Evolutionary conservation across 73 alveolate species (phyloP), one percentile per base, ranked within the genome.

Genomic region (Symbiodinium natans): DNA sequence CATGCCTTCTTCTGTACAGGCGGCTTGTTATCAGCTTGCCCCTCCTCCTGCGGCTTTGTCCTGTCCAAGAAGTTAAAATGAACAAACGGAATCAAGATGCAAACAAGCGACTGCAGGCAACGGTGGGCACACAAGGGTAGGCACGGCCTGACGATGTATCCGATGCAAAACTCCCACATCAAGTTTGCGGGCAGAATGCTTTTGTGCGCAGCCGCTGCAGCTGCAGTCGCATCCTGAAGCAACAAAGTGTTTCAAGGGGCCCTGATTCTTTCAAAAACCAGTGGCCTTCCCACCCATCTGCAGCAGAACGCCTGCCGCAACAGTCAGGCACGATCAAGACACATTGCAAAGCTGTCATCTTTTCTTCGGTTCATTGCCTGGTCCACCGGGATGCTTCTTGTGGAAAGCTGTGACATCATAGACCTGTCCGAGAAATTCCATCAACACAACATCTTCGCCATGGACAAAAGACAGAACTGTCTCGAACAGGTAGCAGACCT

Each of bases 161-260:
- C 97, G 88, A 90, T 71, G 77, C 97, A 90, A 31, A 90, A 90
- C 97, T 90, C 97, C 97, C 97, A 90, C 97, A 90, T 90, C 59
- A 90, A 39, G 77, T 90, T 90, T 25, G 97, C 97, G 3, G 97
- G 97, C 97, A 90, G 97, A n/a, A 90, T 90, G 97, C 97, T 90
- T 52, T 90, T 90, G 80, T 90, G 97, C 1, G 97, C 97, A 3
- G 97, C 97, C 38, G 97, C 97, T 17, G 97, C 97, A 2, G 97
- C 97, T 33, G 97, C 97, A 4, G 97, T 90, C 17, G 97, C 97
- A 71, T 90, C 95, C 95, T 88, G 40, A 15, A 36, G 38, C 21
- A 17, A 25, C 46, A 46, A n/a, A n/a, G n/a, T n/a, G n/a, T n/a
- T n/a, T n/a, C n/a, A n/a, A n/a, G n/a, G n/a, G n/a, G n/a, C n/a